phyloP scores from a whole-genome alignment of 2,329 filamentous ascomycete genomes.

The Ceratocystis variospora region DNA sequence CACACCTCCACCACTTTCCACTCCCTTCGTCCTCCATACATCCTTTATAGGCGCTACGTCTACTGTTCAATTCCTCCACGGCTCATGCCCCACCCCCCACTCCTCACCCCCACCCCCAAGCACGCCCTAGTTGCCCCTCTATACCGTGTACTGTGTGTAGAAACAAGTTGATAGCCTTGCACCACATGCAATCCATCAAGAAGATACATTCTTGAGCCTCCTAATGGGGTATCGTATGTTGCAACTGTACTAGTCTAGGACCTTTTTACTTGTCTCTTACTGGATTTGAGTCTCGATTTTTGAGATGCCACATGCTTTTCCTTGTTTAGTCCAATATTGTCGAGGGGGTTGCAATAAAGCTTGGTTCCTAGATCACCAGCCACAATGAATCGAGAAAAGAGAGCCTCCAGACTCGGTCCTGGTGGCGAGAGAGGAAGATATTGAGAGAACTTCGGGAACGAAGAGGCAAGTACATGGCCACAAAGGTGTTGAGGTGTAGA shows the following conservation, averaged over 20 bases:
- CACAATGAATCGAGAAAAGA: not conserved
- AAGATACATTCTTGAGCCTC: not conserved
- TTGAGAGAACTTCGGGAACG: not conserved
- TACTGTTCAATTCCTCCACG: not conserved
- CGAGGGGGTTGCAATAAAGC: not conserved
- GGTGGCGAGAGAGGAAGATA: not conserved
- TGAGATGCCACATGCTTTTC: not conserved
- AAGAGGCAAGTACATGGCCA: not conserved
- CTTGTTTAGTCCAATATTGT: not conserved
- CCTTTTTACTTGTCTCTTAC: not conserved
- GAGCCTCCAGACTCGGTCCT: not conserved
- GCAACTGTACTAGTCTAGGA: not conserved
- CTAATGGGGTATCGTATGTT: not conserved
- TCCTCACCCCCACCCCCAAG: too few species aligned
- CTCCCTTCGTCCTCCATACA: too few species aligned
- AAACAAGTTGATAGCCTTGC: not conserved
- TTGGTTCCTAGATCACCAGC: not conserved
- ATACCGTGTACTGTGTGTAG: not conserved
- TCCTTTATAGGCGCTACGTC: too few species aligned
- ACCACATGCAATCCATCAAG: not conserved
- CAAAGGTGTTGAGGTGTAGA: not conserved
- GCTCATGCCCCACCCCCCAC: not conserved
- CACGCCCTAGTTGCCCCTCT: not conserved
- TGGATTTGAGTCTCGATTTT: not conserved
- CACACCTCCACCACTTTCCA: too few species aligned